Base-by-base conservation (phyloP, 768 basidiomycete genomes). In the Mycena albidolilacea region DNA sequence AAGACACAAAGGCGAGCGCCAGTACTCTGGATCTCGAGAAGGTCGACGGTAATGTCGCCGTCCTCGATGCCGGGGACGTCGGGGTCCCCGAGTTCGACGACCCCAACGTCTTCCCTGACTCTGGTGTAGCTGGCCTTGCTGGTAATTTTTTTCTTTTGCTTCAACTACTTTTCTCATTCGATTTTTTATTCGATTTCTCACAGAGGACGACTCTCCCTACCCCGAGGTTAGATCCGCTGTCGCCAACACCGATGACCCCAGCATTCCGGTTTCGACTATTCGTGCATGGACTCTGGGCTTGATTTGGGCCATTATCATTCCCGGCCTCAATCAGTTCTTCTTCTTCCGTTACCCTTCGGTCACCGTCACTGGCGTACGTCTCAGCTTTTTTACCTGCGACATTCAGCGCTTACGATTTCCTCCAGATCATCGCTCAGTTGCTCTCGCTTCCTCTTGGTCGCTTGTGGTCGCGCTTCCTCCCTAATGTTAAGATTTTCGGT, bases 371-470 rank as follows among this genome's bases (percentile, higher is more conserved):
- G 79, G 78, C 9, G 78, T 84, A 75, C 39, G 81, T 71, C 9
- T 37, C n/a, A 1, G 41, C 1, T 41, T 10, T 15, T 41, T 41
- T 7, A 9, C 10, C 19, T 14, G 17, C 19, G n/a, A n/a, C 64
- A 15, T 35, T 23, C 4, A 5, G 21, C 41, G 35, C 37, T 64
- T 11, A 23, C 17, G 30, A 65, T 64, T 76, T 76, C 12, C 44
- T 14, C 9, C 61, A 86, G 80, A 87, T 93, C 54, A 91, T 93
- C 7, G 93, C 92, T 1, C 93, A 93, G 79, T 81, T 95, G 50
- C 79, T 94, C 23, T 90, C 92, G 0, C 93, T 90, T 80, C 94
- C 94, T 2, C 77, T 94, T 38, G 93, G 93, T 48, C 84, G 87
- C 50, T 80, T 87, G 1, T 90, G 89, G 81, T 90, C 90, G 0